phyloP scores from a whole-genome alignment of 371 early-diverging fungal species.

The Saksenaea vasiformis region DNA sequence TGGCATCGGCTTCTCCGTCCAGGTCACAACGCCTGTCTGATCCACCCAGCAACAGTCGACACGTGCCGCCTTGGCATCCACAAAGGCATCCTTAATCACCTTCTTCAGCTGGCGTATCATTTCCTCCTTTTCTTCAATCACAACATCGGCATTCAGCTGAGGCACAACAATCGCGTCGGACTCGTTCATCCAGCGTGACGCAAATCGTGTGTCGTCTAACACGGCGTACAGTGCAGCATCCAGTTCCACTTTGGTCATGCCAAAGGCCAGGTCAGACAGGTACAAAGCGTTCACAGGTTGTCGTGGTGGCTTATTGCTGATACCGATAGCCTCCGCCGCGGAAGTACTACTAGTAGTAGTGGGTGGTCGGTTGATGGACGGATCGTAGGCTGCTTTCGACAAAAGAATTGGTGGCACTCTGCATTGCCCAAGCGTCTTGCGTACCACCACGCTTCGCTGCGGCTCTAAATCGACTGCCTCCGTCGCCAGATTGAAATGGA shows the following conservation, averaged over 20 bases:
- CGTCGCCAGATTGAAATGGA: slow-evolving; percentile 64
- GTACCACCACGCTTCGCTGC: slow-evolving; percentile 67
- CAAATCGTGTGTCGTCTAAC: slow-evolving; percentile 46
- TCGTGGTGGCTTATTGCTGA: slow-evolving; percentile 18
- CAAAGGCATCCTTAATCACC: slow-evolving; percentile 32
- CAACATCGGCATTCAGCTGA: slow-evolving; percentile 35
- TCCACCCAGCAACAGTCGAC: slow-evolving; percentile 67
- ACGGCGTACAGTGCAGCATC: slow-evolving; percentile 42
- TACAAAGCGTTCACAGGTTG: slow-evolving; percentile 61
- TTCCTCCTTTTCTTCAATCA: slow-evolving; percentile 53
- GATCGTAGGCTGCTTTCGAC: slow-evolving; percentile 44
- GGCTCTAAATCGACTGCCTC: slow-evolving; percentile 78
- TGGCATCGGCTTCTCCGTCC: slow-evolving; percentile 34
- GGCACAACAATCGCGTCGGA: slow-evolving; percentile 52
- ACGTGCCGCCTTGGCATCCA: slow-evolving; percentile 40
- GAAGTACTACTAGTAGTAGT: too few species aligned
- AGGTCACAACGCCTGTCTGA: slow-evolving; percentile 51
- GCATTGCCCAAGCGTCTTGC: slow-evolving; percentile 43
- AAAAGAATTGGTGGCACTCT: slow-evolving; percentile 41
- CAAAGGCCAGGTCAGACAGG: slow-evolving; percentile 57
- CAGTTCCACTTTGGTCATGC: slow-evolving; percentile 52
- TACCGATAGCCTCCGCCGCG: slow-evolving; percentile 7
- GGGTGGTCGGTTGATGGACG: slow-evolving; percentile 38
- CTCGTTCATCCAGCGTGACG: slow-evolving; percentile 55
- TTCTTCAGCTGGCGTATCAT: slow-evolving; percentile 53